Base-by-base conservation (phyloP, 306 rosid species). In the Gastrolobium villosum region DNA sequence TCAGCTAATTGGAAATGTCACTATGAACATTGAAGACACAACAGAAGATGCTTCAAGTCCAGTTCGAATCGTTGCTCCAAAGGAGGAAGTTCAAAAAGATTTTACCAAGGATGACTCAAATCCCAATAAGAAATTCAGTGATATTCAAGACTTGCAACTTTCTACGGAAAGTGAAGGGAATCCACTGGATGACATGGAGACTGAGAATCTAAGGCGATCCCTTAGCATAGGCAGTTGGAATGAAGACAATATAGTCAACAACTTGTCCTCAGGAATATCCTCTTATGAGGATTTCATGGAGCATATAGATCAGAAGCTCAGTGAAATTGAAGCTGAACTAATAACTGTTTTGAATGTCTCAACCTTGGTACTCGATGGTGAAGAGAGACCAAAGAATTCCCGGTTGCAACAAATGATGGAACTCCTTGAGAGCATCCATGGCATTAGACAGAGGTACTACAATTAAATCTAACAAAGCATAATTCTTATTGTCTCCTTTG, bases 261-360 rank as follows among this genome's bases (percentile, higher is more conserved):
- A 70, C 80, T 78, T 91, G 85, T 83, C 26, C 26, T 20, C 63
- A 46, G 87, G 83, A 77, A 63, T 88, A 71, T 78, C 86, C 34
- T 84, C 98, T 35, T 92, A 83, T 65, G 88, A 85, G 79, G 86
- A 72, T 31, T 91, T 93, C 84, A 76, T 93, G 79, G 92, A 85
- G 74, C 88, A 70, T 70, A 79, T 92, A 62, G 97, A 91, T 82
- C 65, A 79, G 66, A 91, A 89, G 63, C 93, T 95, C 20, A 40
- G 80, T 53, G 86, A 79, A 82, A 92, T 91, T 63, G 97, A 95
- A 85, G 87, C 84, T 40, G 90, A 92, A 83, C 96, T 95, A 55
- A 77, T 86, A 44, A 72, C 90, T 61, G 72, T 91, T 69, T 77
- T 91, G 82, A 88, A 85, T 75, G 90, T 84, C 76, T 95, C 98